Percentiles rank a stretch among this genome's conserved stretches.
Evolutionary conservation across 1,284 basidiomycete genomes (phyloP).

Genomic region (Trichosporon coremiiforme): DNA sequence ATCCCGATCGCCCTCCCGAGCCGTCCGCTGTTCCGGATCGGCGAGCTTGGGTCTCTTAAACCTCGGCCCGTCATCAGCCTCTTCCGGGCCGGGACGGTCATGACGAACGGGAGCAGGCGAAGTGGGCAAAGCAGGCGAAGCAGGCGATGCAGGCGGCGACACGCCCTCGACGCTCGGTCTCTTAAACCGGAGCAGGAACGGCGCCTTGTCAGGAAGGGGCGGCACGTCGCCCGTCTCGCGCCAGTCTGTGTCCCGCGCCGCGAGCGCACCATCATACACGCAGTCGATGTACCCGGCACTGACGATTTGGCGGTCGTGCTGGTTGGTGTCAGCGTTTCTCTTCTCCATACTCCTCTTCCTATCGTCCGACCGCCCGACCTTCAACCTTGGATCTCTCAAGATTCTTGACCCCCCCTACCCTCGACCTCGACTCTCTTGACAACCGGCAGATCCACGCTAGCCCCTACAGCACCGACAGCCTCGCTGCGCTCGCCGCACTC

Average conservation of each 20-base stretch:
- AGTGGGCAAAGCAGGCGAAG: not conserved
- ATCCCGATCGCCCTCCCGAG: no score
- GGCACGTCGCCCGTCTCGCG: not conserved
- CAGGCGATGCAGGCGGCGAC: not conserved
- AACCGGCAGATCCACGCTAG: no score
- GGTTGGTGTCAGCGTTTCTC: conserved; percentile 20
- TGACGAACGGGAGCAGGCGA: no score
- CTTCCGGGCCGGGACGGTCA: no score
- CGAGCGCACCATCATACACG: conserved; percentile 30
- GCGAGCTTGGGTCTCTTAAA: no score
- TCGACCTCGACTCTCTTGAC: no score
- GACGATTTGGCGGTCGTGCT: conserved; percentile 40
- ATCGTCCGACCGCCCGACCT: no score
- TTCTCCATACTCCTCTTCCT: not conserved
- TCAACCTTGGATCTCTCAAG: no score
- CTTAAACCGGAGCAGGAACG: conserved; percentile 30
- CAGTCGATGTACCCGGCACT: conserved; percentile 40
- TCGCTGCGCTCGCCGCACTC: not conserved
- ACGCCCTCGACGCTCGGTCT: conserved; percentile 22
- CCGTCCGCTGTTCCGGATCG: no score
- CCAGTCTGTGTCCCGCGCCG: not conserved
- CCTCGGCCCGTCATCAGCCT: no score
- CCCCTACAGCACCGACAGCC: no score
- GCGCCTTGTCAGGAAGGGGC: conserved; percentile 29
- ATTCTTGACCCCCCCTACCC: no score